These are phyloP conservation scores for Tylopilus vinaceipallidus DNA, from an alignment of 768 basidiomycete genomes.

Conservation along the genomic window DNA sequence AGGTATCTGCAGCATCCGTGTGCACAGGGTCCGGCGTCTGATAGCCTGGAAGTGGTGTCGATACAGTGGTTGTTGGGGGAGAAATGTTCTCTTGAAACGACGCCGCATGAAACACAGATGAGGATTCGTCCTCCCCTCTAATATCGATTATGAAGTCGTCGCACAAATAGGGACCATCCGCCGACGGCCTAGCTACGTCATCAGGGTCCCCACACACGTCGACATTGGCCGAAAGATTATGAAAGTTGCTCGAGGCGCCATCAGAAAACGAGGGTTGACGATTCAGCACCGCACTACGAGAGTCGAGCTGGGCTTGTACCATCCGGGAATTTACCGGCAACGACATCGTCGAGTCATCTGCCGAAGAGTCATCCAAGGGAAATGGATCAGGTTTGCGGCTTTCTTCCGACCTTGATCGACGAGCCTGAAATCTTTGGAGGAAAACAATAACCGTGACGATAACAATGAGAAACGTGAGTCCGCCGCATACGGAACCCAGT, in stretches of 20 bases:
- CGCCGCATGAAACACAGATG: too few relatives aligned
- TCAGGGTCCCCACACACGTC: neutral
- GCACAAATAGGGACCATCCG: neutral
- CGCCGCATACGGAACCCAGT: conserved; percentile 5
- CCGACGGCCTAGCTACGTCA: neutral
- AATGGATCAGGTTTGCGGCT: conserved; percentile 8
- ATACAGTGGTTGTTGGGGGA: neutral
- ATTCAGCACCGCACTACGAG: neutral
- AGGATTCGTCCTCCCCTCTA: neutral
- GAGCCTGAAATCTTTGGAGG: conserved; percentile 4
- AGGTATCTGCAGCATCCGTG: too few relatives aligned
- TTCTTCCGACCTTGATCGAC: neutral
- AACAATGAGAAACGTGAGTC: neutral
- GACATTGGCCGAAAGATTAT: neutral
- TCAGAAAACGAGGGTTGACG: neutral
- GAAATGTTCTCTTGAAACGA: neutral
- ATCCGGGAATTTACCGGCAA: neutral
- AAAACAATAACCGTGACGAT: conserved; percentile 1
- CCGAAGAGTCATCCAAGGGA: neutral
- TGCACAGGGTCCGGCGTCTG: neutral
- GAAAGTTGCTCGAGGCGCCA: neutral
- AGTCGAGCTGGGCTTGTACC: neutral
- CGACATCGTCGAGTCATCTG: neutral
- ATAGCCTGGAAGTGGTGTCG: conserved; percentile 2
- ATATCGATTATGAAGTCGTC: conserved; percentile 1